Base-by-base conservation (phyloP, 1,139 yeast species). In the Saccharomyces pastorianus region DNA sequence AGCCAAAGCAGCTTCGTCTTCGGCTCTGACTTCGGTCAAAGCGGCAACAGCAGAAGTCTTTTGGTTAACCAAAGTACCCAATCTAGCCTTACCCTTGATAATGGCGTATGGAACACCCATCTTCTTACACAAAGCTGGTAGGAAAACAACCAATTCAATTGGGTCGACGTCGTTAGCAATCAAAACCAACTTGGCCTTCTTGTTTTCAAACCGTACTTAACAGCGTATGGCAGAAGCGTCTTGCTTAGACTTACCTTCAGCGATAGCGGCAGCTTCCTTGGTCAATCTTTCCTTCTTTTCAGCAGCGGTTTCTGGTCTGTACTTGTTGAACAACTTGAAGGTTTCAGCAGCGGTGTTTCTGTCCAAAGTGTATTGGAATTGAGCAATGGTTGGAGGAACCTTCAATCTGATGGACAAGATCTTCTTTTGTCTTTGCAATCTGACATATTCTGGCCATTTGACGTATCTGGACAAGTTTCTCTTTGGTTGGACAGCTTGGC, bases 81-180 rank as follows among this genome's bases (percentile, higher is more conserved):
- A 86, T 84, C 97, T 89, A 65, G 97, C 96, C 86, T 90, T 91
- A 78, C 97, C 97, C 84, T 91, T 91, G 72, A 91, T 89, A 74
- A 91, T 87, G 68, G 97, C 97, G 82, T 90, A 91, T 76, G 98
- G 98, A 67, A 93, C 90, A 79, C 98, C 98, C 95, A 91, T 85
- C 86, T 91, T 91, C 82, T 93, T 88, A 83, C 97, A 91, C 73
- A 91, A 84, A 77, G 98, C 97, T 74, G 98, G 98, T 69, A 91
- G 81, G 85, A 88, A 91, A 68, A 91, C 81, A 69, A 91, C 98
- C 75, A 91, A 83, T 80, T 91, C 98, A 73, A 91, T 88, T 76
- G 98, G 98, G 83, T 91, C 98, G 72, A 91, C 98, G 71, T 91
- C 98, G 81, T 91, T 86, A 75, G 98, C 97, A 73, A 91, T 91